phyloP scores from a whole-genome alignment of 2,329 filamentous ascomycete genomes.

The Sporothrix mexicana region DNA sequence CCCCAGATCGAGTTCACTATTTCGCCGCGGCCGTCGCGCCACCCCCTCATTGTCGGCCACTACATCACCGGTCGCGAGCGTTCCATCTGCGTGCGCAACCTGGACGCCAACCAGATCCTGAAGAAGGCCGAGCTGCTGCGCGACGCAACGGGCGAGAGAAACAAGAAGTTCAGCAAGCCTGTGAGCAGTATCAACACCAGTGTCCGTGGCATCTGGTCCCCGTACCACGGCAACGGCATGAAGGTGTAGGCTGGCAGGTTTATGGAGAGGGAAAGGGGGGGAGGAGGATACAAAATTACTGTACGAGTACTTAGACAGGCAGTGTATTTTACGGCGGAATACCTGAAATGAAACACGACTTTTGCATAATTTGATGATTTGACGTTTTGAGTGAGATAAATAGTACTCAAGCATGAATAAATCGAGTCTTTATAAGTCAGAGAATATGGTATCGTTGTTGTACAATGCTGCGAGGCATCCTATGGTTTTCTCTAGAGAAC shows the following conservation, averaged over 20 bases:
- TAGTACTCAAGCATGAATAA: too few relatives aligned
- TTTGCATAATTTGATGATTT: background rate
- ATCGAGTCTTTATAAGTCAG: background rate
- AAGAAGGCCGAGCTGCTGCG: constrained; percentile 77
- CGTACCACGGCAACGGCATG: constrained; percentile 68
- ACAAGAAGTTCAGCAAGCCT: constrained; percentile 67
- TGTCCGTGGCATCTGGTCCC: constrained; percentile 73
- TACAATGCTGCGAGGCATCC: constrained; percentile 30
- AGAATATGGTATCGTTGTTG: constrained; percentile 27
- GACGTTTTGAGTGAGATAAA: too few relatives aligned
- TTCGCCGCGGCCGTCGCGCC: constrained; percentile 85
- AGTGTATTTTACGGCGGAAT: constrained; percentile 17
- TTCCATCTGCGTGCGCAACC: constrained; percentile 85
- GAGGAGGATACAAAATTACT: background rate
- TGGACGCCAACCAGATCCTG: constrained; percentile 79
- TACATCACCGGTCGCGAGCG: constrained; percentile 92
- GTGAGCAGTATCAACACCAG: constrained; percentile 68
- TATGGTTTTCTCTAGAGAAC: constrained; percentile 14
- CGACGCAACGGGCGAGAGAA: constrained; percentile 76
- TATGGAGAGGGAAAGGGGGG: constrained; percentile 26
- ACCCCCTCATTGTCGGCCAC: constrained; percentile 85
- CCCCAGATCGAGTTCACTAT: constrained; percentile 91
- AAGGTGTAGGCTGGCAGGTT: constrained; percentile 49
- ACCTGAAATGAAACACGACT: constrained; percentile 26
- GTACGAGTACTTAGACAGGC: constrained; percentile 22